Percentiles rank a stretch among this genome's conserved stretches.
phyloP scores from a whole-genome alignment of 371 early-diverging fungal genomes.

The Dinochytrium kinnereticum region DNA sequence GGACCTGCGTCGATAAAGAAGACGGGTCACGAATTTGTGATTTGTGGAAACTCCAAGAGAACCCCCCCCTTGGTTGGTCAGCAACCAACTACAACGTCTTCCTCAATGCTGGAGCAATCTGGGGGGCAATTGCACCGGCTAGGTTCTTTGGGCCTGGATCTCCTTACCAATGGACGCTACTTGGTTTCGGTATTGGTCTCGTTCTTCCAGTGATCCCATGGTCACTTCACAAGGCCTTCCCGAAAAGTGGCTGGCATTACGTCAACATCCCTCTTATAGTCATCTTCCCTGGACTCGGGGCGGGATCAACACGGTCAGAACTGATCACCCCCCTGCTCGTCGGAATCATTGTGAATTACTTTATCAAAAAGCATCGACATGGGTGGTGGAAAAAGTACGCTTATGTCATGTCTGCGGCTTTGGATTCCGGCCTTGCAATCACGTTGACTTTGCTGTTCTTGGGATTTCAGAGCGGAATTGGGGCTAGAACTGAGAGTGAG shows the following conservation, averaged over 20 bases:
- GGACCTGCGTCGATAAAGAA: neutral
- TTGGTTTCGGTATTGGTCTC: slow-evolving; percentile 43
- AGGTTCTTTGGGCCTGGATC: slow-evolving; percentile 50
- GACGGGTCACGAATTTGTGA: neutral
- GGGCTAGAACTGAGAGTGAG: neutral
- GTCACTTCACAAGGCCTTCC: slow-evolving; percentile 50
- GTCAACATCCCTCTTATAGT: slow-evolving; percentile 48
- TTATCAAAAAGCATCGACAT: slow-evolving; percentile 19
- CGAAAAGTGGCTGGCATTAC: slow-evolving; percentile 31
- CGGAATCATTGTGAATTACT: slow-evolving; percentile 18
- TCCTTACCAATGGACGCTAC: slow-evolving; percentile 34
- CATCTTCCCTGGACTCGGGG: slow-evolving; percentile 17
- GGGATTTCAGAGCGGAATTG: slow-evolving; percentile 4
- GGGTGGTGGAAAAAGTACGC: slow-evolving; percentile 25
- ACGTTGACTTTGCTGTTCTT: slow-evolving; percentile 8
- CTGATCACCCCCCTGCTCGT: slow-evolving; percentile 25
- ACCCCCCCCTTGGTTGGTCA: slow-evolving; percentile 33
- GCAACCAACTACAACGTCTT: slow-evolving; percentile 44
- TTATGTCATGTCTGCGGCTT: slow-evolving; percentile 21
- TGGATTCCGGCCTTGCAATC: slow-evolving; percentile 17
- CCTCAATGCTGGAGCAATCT: slow-evolving; percentile 66
- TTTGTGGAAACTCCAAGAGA: slow-evolving; percentile 14
- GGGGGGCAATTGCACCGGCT: slow-evolving; percentile 64
- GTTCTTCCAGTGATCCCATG: slow-evolving; percentile 49
- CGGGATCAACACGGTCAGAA: slow-evolving; percentile 22